Evolutionary conservation across 1,284 basidiomycete genomes (phyloP).

Genomic region (Apiotrichum gamsii): DNA sequence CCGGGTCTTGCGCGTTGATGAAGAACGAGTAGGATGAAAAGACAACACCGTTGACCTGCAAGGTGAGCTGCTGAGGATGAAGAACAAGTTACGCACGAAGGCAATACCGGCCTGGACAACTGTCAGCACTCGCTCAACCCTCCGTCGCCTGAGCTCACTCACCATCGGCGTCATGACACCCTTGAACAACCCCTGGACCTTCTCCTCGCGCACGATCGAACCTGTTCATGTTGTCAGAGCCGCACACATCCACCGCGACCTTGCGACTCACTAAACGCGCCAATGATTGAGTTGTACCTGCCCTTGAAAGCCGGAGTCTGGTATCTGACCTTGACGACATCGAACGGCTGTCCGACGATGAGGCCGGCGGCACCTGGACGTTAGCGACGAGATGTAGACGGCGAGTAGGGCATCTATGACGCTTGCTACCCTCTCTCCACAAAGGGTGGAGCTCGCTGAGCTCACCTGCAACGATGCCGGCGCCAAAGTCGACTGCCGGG

Average conservation of each 20-base stretch:
- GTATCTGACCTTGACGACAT: conserved; percentile 46
- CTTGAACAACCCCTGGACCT: conserved; percentile 41
- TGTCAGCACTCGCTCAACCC: neutral
- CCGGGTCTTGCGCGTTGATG: conserved; percentile 34
- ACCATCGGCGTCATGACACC: conserved; percentile 48
- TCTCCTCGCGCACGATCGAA: conserved; percentile 38
- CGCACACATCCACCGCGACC: no score
- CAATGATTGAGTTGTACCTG: conserved; percentile 35
- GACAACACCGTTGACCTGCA: conserved; percentile 46
- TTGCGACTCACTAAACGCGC: conserved; percentile 41
- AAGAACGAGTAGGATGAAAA: conserved; percentile 47
- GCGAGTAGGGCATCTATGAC: neutral
- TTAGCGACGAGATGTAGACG: no score
- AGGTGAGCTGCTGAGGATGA: neutral
- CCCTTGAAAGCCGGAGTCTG: conserved; percentile 43
- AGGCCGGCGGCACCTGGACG: conserved; percentile 44
- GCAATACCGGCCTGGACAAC: conserved; percentile 43
- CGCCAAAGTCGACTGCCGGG: conserved; percentile 41
- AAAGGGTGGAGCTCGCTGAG: no score
- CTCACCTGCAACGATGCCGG: conserved; percentile 42
- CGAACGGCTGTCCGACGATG: conserved; percentile 47
- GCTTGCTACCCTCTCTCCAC: neutral
- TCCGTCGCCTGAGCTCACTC: conserved; percentile 5
- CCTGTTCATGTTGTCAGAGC: no score
- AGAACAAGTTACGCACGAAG: conserved; percentile 29